Evolutionary conservation across 371 early-diverging fungal genomes (phyloP), one percentile per base, ranked within the genome.

Genomic region (Furculomyces boomerangus): DNA sequence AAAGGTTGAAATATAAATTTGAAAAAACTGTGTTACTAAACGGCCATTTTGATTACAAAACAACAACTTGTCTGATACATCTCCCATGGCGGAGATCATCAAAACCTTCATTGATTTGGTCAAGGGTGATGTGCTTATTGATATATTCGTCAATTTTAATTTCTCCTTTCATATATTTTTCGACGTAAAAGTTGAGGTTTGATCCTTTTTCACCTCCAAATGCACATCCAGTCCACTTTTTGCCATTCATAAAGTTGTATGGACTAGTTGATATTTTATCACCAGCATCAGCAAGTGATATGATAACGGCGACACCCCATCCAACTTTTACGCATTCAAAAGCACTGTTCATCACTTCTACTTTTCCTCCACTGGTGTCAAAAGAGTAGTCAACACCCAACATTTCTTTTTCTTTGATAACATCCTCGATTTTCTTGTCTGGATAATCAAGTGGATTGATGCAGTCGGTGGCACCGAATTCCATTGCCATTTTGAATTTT

Each of bases 191-290:
- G 1, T 90, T 90, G 63, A 95, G 74, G 65, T 95, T 89, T 5
- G 84, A 72, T 41, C 95, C 95, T 76, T 93, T 94, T 62, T 91
- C 84, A 46, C 95, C 95, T 59, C 95, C 95, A 64, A 94, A 95
- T 2, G 95, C 93, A 48, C 83, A 80, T 8, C 95, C 95, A 66
- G 84, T 86, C 95, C 95, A 95, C 24, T 82, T 84, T 57, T 92
- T 86, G 39, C 87, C 90, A 37, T 90, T 93, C 27, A 90, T 88
- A 32, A 91, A 70, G 71, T 93, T 90, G 80, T 93, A 90, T 40
- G 94, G 94, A 44, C 90, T 81, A 2, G 94, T 94, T 40, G 72
- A 63, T 58, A 94, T 86, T 65, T 93, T 94, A 65, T 91, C 79
- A 30, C 95, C 95, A 48, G 89, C 76, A 43, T 79, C 88, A 41